Evolutionary conservation across 2,329 filamentous ascomycete species (phyloP).

Genomic region (Fusarium xyrophilum): DNA sequence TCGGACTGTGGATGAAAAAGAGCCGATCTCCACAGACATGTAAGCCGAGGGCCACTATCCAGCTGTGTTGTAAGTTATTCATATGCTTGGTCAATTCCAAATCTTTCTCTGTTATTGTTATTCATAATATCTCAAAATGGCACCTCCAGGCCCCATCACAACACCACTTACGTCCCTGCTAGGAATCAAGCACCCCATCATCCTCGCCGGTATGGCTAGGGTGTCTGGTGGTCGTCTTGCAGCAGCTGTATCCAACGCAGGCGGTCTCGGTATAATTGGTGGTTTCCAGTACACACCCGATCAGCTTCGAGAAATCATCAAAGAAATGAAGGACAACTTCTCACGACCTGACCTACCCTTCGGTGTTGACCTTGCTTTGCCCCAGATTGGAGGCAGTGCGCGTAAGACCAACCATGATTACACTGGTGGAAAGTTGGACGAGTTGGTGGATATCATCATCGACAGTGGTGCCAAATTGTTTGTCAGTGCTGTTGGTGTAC

Average conservation of each 20-base stretch:
- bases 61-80: neutral
- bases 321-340: slow-evolving; percentile 82
- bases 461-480: slow-evolving; percentile 85
- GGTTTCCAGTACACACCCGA: slow-evolving; percentile 74
- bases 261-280: slow-evolving; percentile 79
- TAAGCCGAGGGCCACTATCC: neutral
- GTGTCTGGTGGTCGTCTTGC: slow-evolving; percentile 80
- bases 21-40: neutral
- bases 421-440: slow-evolving; percentile 85
- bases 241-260: slow-evolving; percentile 87
- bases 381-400: slow-evolving; percentile 83
- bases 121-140: slow-evolving; percentile 45
- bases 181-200: slow-evolving; percentile 84
- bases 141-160: slow-evolving; percentile 63
- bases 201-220: slow-evolving; percentile 93
- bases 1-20: slow-evolving; percentile 37
- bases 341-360: slow-evolving; percentile 75
- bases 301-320: slow-evolving; percentile 80
- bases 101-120: neutral
- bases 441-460: slow-evolving; percentile 86
- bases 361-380: slow-evolving; percentile 89
- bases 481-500: slow-evolving; percentile 87
- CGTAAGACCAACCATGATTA: slow-evolving; percentile 96
- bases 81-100: neutral
- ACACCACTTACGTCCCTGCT: slow-evolving; percentile 82